Base-by-base conservation (phyloP, 2,329 filamentous ascomycete species). In the Aureobasidium sp. region DNA sequence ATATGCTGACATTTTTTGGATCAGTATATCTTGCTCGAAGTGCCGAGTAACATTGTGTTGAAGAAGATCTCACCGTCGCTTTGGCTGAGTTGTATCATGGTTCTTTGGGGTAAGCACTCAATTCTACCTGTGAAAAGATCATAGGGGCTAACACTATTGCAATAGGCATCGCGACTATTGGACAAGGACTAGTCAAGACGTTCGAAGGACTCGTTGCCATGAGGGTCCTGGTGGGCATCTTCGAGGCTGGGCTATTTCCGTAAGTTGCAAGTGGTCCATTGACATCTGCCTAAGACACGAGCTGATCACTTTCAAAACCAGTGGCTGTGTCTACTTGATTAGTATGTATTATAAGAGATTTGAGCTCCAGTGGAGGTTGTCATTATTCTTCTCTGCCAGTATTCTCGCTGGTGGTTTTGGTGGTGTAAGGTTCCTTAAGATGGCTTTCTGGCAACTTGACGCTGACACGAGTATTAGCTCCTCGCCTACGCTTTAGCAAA, bases 271-370 rank as follows among this genome's bases (percentile, higher is more conserved):
- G 44, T 71, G 73, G 57, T 74, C 79, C 24, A 74, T 78, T 24
- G 1, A 44, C 9, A 44, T 2, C 13, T 2, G 10, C 20, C 4
- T 20, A 6, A 24, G 13, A 10, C 34, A 36, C 7, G 27, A 51
- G 15, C 50, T 72, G 72, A 65, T 69, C 13, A 15, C 20, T 20
- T 27, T 51, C 8, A 9, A 20, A 29, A 17, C 5, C n/a, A 57
- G 53, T 36, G 55, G 55, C 37, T 74, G 73, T 10, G 64, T 71
- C 2, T 75, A 72, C 6, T 66, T 75, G 24, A 72, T 75, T 39
- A 69, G 70, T 20, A 71, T 69, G 60, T 26, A 27, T 61, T 77
- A 78, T 67, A 74, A 76, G 62, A 71, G 75, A 6, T 74, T 76
- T 62, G 75, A 78, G 64, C 71, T 77, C 6, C 73, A 77, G 63